Evolutionary conservation across 2,329 filamentous ascomycete genomes (phyloP).

Genomic region (Aspergillus novoparasiticus): DNA sequence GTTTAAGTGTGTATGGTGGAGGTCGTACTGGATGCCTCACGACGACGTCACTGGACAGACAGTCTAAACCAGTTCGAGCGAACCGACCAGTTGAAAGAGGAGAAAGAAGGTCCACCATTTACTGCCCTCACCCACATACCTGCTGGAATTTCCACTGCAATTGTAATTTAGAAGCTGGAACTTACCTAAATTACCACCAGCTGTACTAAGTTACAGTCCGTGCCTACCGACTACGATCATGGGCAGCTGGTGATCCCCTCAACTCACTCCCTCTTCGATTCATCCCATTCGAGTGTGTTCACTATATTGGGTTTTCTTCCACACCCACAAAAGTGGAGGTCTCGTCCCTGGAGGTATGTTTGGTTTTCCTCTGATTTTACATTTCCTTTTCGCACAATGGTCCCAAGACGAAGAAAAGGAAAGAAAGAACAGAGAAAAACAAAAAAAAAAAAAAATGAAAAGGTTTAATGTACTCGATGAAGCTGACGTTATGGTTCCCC

Average conservation of each 20-base stretch:
- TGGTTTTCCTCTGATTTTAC: background rate
- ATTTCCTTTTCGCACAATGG: background rate
- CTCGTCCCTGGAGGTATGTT: slow-evolving; percentile 10
- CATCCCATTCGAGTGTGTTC: slow-evolving; percentile 6
- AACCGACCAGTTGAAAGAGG: background rate
- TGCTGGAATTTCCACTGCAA: background rate
- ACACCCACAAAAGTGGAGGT: slow-evolving; percentile 2
- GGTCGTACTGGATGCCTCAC: slow-evolving; percentile 23
- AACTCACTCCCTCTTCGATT: background rate
- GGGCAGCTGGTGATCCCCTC: slow-evolving; percentile 3
- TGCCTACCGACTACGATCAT: background rate
- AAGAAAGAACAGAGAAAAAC: background rate
- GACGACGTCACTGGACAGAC: slow-evolving; percentile 33
- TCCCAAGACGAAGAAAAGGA: background rate
- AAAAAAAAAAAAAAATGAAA: background rate
- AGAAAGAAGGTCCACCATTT: slow-evolving; percentile 23
- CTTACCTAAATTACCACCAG: background rate
- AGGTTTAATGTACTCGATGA: background rate
- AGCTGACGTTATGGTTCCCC: background rate
- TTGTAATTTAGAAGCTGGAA: background rate
- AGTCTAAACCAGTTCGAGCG: slow-evolving; percentile 20
- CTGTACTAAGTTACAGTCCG: background rate
- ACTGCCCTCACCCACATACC: slow-evolving; percentile 1
- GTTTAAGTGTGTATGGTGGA: background rate
- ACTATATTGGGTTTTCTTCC: slow-evolving; percentile 5